These are phyloP conservation scores for Holtermannia corniformis DNA, from an alignment of 768 basidiomycete genomes.

Conservation along the genomic window DNA sequence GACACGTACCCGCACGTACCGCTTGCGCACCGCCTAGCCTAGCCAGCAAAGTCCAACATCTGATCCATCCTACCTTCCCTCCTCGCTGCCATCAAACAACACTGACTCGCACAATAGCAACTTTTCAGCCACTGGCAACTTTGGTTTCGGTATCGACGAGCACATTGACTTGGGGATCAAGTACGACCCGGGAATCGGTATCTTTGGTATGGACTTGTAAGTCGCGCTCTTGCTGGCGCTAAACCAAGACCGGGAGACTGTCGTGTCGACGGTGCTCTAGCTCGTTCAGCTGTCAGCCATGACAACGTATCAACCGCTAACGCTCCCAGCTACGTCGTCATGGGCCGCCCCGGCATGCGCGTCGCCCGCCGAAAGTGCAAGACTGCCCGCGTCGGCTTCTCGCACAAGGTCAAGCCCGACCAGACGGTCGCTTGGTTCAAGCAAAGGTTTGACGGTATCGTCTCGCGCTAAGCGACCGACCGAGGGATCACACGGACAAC, in stretches of 20 bases:
- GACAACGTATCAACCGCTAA: too few relatives aligned
- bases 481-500: too few relatives aligned
- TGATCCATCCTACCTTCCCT: not conserved
- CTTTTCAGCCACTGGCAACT: slow-evolving; percentile 98
- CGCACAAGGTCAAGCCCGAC: slow-evolving; percentile 87
- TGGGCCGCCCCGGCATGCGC: slow-evolving; percentile 90
- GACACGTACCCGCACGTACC: too few relatives aligned
- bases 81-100: not conserved
- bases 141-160: slow-evolving; percentile 92
- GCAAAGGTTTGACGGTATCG: slow-evolving; percentile 96
- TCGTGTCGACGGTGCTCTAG: not conserved
- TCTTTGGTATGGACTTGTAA: slow-evolving; percentile 99
- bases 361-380: slow-evolving; percentile 84
- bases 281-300: too few relatives aligned
- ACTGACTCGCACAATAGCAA: slow-evolving; percentile 51
- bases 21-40: too few relatives aligned
- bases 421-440: slow-evolving; percentile 99
- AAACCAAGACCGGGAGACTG: not conserved
- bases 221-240: slow-evolving; percentile 39
- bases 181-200: slow-evolving; percentile 97
- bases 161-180: slow-evolving; percentile 98
- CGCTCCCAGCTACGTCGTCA: slow-evolving; percentile 50
- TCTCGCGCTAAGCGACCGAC: slow-evolving; percentile 43
- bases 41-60: not conserved
- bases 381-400: slow-evolving; percentile 74